phyloP scores from a whole-genome alignment of 2,329 filamentous ascomycete genomes.

The Phialophora macrospora region DNA sequence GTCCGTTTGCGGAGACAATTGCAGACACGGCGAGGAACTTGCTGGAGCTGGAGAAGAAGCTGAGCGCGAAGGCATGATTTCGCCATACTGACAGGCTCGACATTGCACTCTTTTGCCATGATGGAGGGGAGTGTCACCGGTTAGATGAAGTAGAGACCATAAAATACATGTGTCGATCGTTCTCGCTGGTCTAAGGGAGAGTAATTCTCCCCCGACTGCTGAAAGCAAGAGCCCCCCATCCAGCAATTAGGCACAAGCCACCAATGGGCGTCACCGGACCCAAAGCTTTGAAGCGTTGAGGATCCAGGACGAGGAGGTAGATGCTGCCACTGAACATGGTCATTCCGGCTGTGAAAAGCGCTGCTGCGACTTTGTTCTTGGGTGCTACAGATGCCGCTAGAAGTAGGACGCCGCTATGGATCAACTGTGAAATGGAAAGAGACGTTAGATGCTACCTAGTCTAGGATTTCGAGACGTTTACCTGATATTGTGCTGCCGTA shows the following conservation, averaged over 20 bases:
- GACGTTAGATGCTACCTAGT: not conserved
- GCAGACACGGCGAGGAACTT: conserved; percentile 9
- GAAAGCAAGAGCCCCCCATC: conserved; percentile 58
- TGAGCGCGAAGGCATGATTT: conserved; percentile 13
- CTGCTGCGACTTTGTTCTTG: conserved; percentile 61
- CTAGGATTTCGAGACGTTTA: conserved; percentile 41
- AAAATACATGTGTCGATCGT: not conserved
- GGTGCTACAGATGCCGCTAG: conserved; percentile 59
- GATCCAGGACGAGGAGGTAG: conserved; percentile 67
- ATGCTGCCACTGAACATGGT: conserved; percentile 70
- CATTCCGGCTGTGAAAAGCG: conserved; percentile 68
- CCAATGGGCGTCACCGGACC: conserved; percentile 69
- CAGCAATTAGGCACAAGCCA: conserved; percentile 64
- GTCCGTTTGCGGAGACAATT: conserved; percentile 4
- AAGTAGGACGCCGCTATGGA: conserved; percentile 66
- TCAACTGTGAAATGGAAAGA: conserved; percentile 52
- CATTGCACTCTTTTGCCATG: not conserved
- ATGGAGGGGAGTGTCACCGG: conserved; percentile 5
- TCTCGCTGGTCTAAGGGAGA: conserved; percentile 4
- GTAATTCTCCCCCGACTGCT: conserved; percentile 27
- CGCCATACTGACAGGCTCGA: not conserved
- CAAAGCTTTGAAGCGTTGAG: conserved; percentile 62
- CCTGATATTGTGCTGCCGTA: conserved; percentile 72
- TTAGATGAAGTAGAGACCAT: not conserved
- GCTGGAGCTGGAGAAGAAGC: conserved; percentile 2